A percentile compares a stretch with the other conserved stretches of the same genome.
phyloP scores from a whole-genome alignment of 192 early-diverging fungal species.

The Anaeromyces robustus region DNA sequence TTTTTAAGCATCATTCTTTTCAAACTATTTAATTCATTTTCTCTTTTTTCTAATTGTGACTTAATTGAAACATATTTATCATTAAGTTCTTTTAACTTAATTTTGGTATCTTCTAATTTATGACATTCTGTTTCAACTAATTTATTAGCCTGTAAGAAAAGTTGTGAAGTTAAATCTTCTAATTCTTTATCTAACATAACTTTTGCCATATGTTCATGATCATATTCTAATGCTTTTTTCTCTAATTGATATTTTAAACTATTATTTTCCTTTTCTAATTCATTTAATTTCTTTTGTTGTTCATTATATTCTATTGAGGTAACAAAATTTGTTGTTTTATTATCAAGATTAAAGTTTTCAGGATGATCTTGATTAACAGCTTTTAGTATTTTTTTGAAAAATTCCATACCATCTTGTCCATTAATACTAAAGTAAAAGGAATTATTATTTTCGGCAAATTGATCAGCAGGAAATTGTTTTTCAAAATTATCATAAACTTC shows the following conservation, averaged over 20 bases:
- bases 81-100: neutral
- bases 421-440: neutral
- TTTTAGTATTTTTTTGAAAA: neutral
- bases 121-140: neutral
- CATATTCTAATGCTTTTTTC: neutral
- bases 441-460: neutral
- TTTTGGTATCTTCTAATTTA: neutral
- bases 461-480: neutral
- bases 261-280: neutral
- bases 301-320: neutral
- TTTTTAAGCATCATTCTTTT: neutral
- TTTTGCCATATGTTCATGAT: neutral
- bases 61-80: neutral
- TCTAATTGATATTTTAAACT: neutral
- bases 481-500: neutral
- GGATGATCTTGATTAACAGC: neutral
- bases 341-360: neutral
- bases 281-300: neutral
- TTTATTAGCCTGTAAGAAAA: neutral
- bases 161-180: neutral
- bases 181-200: neutral
- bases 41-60: neutral
- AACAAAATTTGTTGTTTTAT: neutral
- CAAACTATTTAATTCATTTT: neutral
- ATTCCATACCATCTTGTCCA: neutral